Conservation (phyloP, 176 grass and related monocot species). For the Elymus sibiricus region DNA sequence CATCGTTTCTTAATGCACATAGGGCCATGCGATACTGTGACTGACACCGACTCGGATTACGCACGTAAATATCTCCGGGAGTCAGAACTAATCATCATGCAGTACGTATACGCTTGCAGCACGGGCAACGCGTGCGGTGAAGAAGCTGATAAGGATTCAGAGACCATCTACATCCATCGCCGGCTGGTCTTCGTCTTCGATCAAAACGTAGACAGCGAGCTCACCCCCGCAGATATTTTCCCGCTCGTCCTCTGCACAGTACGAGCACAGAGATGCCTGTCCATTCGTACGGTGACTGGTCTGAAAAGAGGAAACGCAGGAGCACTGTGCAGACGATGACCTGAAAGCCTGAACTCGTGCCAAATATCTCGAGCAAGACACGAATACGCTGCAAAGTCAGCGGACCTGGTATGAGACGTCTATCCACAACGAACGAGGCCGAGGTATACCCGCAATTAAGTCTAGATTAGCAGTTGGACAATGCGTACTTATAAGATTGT, state of each 20-base stretch:
- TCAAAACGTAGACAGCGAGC: not conserved
- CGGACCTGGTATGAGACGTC: not conserved
- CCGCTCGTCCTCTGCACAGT: not conserved
- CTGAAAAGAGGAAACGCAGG: not conserved
- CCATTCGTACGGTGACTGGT: not conserved
- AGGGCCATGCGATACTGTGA: too few species aligned
- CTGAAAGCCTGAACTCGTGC: not conserved
- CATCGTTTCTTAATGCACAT: too few species aligned
- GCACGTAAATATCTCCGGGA: not conserved
- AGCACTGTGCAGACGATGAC: not conserved
- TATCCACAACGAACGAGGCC: conserved; percentile 1
- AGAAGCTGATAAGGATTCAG: not conserved
- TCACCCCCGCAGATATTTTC: not conserved
- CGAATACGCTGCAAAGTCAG: not conserved
- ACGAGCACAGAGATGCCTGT: not conserved
- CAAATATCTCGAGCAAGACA: not conserved
- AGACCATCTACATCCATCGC: not conserved
- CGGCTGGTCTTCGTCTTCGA: not conserved
- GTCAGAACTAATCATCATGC: not conserved
- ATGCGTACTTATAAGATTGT: not conserved
- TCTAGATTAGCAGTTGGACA: not conserved
- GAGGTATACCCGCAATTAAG: not conserved
- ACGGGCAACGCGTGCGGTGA: not conserved
- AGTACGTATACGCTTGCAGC: not conserved
- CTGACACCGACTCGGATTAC: not conserved